Conservation (phyloP, 2,329 filamentous ascomycete genomes). For the Pseudonectria foliicola region DNA sequence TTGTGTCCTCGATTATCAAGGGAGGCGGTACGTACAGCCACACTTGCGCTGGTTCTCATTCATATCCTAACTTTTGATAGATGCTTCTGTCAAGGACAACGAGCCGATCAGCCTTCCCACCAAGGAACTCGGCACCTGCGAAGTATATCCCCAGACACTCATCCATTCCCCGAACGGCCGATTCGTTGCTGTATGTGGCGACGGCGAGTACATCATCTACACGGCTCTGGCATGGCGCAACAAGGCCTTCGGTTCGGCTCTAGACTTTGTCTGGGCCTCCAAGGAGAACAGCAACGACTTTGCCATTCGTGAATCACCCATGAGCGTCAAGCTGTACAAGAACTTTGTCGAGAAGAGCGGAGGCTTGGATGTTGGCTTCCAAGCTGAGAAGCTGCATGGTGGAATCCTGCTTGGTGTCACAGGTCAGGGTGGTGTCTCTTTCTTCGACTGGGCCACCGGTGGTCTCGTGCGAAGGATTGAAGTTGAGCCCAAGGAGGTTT, state of each 20-base stretch:
- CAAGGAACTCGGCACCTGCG: constrained; percentile 92
- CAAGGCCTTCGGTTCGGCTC: constrained; percentile 89
- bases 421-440: constrained; percentile 87
- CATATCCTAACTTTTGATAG: constrained; percentile 35
- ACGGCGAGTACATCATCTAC: constrained; percentile 98
- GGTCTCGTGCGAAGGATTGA: constrained; percentile 88
- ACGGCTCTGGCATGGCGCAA: constrained; percentile 94
- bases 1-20: constrained; percentile 92
- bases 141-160: constrained; percentile 92
- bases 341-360: constrained; percentile 92
- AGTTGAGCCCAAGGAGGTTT: constrained; percentile 52
- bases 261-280: constrained; percentile 95
- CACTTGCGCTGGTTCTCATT: not conserved
- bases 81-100: constrained; percentile 79
- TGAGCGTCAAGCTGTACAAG: constrained; percentile 94
- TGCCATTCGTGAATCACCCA: constrained; percentile 88
- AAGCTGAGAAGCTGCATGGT: constrained; percentile 83
- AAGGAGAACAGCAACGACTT: constrained; percentile 99
- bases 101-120: constrained; percentile 77
- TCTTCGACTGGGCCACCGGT: constrained; percentile 94
- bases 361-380: constrained; percentile 89
- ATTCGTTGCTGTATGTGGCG: constrained; percentile 75
- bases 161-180: constrained; percentile 93
- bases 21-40: constrained; percentile 51
- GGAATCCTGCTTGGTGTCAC: constrained; percentile 90